Base-by-base conservation (phyloP, 1,284 basidiomycete genomes). In the Leccinum ponderosum region DNA sequence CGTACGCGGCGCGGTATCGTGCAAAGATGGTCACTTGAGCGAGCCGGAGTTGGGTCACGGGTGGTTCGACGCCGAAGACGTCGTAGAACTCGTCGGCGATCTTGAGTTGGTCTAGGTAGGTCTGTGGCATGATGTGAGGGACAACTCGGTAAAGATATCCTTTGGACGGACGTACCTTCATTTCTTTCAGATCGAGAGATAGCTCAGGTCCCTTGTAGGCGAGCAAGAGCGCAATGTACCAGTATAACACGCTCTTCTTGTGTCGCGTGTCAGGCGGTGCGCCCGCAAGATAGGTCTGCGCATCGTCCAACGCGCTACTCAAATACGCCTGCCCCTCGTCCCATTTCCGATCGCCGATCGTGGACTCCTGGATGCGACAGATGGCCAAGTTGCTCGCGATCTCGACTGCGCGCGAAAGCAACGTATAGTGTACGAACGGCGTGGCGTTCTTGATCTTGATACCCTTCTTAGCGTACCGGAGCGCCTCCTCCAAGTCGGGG, bases 181-280 rank as follows among this genome's bases (percentile, higher is more conserved):
- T 68, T 60, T 87, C 82, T 4, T 65, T 63, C 55, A 88, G 67
- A 65, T 84, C 79, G 1, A 70, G 59, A 61, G 79, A 81, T 42
- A 86, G 64, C 20, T 83, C 78, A 0, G 81, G 76, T 3, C 85
- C 85, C 51, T 76, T 77, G 53, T 84, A 71, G 1, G 80, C 74
- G 20, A 88, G 71, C 2, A 77, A 79, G 35, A 87, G 75, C 11
- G 83, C 67, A n/a, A 86, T 79, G 66, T 80, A 81, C 85, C 85
- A 86, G 66, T 84, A 82, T 3, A 83, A 66, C 12, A 87, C 78
- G 39, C 77, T 81, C 70, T 80, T 81, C 80, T 86, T 82, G 65
- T 86, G 78, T 27, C 83, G 75, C 51, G 81, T 81, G 66, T 88
- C 87, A 1, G 87, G 86, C 0, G 87, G 84, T 0, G 85, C 85